phyloP scores from a whole-genome alignment of 331 rosid genomes.

The Arachis monticola region DNA sequence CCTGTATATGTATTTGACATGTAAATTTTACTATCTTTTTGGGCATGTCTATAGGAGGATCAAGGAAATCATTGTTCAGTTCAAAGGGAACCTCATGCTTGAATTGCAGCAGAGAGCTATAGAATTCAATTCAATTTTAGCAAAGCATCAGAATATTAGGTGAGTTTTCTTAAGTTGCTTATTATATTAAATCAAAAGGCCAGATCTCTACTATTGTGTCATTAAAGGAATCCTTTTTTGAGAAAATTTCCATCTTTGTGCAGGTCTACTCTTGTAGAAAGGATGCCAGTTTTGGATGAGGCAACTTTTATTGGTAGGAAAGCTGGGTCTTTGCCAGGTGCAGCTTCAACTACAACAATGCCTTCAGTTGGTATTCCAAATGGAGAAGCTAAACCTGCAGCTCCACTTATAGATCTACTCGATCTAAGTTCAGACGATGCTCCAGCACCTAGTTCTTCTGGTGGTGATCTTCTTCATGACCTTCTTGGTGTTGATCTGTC shows the following conservation, averaged over 20 bases:
- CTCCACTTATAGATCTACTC: conserved; percentile 91
- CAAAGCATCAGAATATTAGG: conserved; percentile 90
- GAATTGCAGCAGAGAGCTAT: conserved; percentile 99
- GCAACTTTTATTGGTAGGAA: conserved; percentile 80
- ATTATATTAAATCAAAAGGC: conserved; percentile 21
- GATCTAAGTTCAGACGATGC: conserved; percentile 83
- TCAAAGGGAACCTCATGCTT: conserved; percentile 88
- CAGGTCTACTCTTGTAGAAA: conserved; percentile 85
- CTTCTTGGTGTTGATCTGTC: conserved; percentile 86
- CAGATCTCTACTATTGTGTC: conserved; percentile 13
- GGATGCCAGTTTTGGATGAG: conserved; percentile 98
- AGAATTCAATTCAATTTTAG: conserved; percentile 78
- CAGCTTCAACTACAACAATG: conserved; percentile 59
- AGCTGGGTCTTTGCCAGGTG: conserved; percentile 65
- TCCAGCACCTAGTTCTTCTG: conserved; percentile 79
- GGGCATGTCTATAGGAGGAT: conserved; percentile 71
- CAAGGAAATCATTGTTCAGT: conserved; percentile 69
- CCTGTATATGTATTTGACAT: conserved; percentile 25
- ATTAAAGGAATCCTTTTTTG: conserved; percentile 11
- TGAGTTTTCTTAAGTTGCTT: conserved; percentile 42
- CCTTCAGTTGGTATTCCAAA: conserved; percentile 78
- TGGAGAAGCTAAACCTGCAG: conserved; percentile 72
- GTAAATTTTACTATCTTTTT: conserved; percentile 34
- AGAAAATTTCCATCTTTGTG: conserved; percentile 28
- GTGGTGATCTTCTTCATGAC: conserved; percentile 86